Evolutionary conservation across 1,139 yeast species (phyloP).

Genomic region (Saccharomyces hybrid): DNA sequence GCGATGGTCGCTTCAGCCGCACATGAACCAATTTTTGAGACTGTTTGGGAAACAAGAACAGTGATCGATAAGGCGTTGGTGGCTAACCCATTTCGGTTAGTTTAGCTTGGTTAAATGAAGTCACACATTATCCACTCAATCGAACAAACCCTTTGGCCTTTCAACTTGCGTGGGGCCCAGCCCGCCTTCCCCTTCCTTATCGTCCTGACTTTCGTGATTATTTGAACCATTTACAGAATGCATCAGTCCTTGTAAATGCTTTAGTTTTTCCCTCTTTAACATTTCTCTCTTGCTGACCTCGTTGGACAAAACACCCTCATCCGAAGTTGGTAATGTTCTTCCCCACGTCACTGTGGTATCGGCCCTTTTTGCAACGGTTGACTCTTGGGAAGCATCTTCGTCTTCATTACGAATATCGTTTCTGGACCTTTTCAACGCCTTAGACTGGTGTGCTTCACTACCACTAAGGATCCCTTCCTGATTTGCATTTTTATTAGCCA

Average conservation of each 20-base stretch:
- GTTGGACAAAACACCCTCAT: background rate
- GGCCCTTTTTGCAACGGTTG: background rate
- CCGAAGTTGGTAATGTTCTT: background rate
- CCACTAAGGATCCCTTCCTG: background rate
- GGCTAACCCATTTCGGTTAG: too few relatives aligned
- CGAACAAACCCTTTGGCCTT: constrained; percentile 33
- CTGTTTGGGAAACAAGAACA: background rate
- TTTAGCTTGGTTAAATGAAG: background rate
- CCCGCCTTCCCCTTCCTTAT: constrained; percentile 13
- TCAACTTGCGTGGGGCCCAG: constrained; percentile 35
- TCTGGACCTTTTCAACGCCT: background rate
- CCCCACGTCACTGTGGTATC: background rate
- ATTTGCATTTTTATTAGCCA: background rate
- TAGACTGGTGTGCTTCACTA: background rate
- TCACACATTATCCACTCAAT: constrained; percentile 10
- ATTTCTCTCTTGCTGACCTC: background rate
- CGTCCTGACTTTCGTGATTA: constrained; percentile 1
- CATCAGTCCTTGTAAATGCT: background rate
- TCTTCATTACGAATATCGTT: background rate
- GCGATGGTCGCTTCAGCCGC: background rate
- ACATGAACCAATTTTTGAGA: background rate
- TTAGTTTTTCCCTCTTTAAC: background rate
- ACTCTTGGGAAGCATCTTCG: constrained; percentile 4
- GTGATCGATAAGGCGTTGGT: background rate
- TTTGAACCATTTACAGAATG: background rate